phyloP scores from a whole-genome alignment of 1,284 basidiomycete species.

The Naganishia cerealis region DNA sequence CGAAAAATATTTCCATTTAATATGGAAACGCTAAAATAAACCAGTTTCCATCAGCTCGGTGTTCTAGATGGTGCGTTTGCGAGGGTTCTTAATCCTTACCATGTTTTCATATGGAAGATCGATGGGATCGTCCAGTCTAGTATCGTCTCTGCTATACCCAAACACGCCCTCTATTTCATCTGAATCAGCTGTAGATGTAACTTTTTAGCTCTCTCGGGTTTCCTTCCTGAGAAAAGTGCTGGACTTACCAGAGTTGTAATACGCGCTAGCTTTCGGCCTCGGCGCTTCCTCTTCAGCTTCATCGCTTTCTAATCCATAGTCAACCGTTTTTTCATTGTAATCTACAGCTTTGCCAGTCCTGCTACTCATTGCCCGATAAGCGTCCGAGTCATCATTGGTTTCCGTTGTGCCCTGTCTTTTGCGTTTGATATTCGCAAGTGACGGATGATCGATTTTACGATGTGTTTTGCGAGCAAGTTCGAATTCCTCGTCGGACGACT shows the following conservation, averaged over 20 bases:
- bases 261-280: constrained; percentile 67
- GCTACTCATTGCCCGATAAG: constrained; percentile 69
- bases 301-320: constrained; percentile 61
- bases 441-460: constrained; percentile 53
- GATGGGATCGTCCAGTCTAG: constrained; percentile 68
- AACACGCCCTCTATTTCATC: constrained; percentile 89
- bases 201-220: neutral
- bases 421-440: constrained; percentile 36
- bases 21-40: constrained; percentile 74
- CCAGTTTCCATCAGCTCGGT: constrained; percentile 24
- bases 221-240: neutral
- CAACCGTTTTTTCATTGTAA: constrained; percentile 61
- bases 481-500: constrained; percentile 77
- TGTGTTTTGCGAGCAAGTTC: constrained; percentile 79
- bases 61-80: too few relatives aligned
- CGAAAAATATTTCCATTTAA: constrained; percentile 94
- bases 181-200: constrained; percentile 19
- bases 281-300: constrained; percentile 66
- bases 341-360: constrained; percentile 78
- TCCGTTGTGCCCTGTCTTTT: constrained; percentile 44
- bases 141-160: constrained; percentile 77
- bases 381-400: constrained; percentile 43
- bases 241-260: constrained; percentile 32
- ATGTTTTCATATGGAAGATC: constrained; percentile 83
- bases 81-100: constrained; percentile 57